These are phyloP conservation scores for Zalaria sp. DNA, from an alignment of 2,329 filamentous ascomycete genomes.

Conservation along the genomic window DNA sequence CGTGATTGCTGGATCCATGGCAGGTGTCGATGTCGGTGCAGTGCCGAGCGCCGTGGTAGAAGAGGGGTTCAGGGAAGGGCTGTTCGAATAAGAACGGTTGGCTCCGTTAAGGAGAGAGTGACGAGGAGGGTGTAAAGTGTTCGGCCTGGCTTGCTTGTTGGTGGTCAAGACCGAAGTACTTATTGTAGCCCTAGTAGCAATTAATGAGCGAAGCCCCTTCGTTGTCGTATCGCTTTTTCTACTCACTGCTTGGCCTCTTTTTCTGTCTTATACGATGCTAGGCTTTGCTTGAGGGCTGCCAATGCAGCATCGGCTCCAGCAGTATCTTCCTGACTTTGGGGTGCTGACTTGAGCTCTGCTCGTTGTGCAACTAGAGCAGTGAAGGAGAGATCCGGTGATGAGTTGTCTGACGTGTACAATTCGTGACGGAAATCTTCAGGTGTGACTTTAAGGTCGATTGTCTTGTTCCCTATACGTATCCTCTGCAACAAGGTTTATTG, in stretches of 20 bases:
- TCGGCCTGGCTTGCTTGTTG: slow-evolving; percentile 15
- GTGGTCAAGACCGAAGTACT: slow-evolving; percentile 18
- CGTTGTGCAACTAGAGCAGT: slow-evolving; percentile 43
- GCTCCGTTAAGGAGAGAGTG: slow-evolving; percentile 6
- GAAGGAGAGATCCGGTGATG: slow-evolving; percentile 37
- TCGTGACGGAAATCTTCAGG: slow-evolving; percentile 42
- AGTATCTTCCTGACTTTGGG: slow-evolving; percentile 39
- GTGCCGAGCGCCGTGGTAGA: slow-evolving; percentile 12
- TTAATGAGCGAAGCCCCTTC: slow-evolving; percentile 23
- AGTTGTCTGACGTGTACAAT: slow-evolving; percentile 34
- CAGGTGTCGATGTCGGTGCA: slow-evolving; percentile 27
- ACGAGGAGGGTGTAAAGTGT: neutral
- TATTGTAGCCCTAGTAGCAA: slow-evolving; percentile 15
- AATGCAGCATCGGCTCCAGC: slow-evolving; percentile 45
- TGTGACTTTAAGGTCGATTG: slow-evolving; percentile 38
- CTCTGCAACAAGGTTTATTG: slow-evolving; percentile 23
- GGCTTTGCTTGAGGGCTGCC: slow-evolving; percentile 42
- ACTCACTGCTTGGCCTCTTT: slow-evolving; percentile 45
- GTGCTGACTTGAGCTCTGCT: slow-evolving; percentile 23
- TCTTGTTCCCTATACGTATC: slow-evolving; percentile 43
- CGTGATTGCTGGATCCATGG: slow-evolving; percentile 13
- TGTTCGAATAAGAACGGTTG: slow-evolving; percentile 18
- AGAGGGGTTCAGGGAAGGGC: slow-evolving; percentile 25
- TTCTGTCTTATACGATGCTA: slow-evolving; percentile 44
- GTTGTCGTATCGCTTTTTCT: slow-evolving; percentile 17